Conservation (phyloP, 352 stramenopile genomes). For the Phytophthora crassamura region DNA sequence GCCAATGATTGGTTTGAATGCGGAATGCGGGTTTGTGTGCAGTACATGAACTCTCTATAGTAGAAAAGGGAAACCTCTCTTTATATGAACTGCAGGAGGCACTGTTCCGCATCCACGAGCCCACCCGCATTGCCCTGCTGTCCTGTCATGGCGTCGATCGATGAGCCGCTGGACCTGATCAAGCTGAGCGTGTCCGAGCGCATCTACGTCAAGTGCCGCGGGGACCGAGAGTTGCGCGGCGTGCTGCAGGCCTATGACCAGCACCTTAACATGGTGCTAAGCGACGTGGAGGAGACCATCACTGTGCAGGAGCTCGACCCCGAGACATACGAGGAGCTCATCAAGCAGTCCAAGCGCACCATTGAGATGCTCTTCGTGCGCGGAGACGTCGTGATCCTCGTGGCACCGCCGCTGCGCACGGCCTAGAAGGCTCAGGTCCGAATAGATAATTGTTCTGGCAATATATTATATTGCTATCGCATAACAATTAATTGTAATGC, state of each 20-base stretch:
- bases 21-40: too few relatives aligned
- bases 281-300: conserved; percentile 99
- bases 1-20: too few relatives aligned
- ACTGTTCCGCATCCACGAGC: too few relatives aligned
- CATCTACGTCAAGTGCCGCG: conserved; percentile 99
- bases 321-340: conserved; percentile 98
- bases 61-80: too few relatives aligned
- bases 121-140: too few relatives aligned
- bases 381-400: conserved; percentile 98
- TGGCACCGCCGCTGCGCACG: conserved; percentile 96
- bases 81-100: too few relatives aligned
- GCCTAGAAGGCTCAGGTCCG: too few relatives aligned
- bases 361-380: conserved; percentile 99
- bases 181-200: conserved; percentile 98
- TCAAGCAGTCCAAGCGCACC: conserved; percentile 93
- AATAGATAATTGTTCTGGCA: too few relatives aligned
- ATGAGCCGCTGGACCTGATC: conserved; percentile 98
- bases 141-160: conserved; percentile 81
- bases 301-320: conserved; percentile 97
- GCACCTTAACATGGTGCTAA: conserved; percentile 99
- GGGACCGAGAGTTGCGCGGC: conserved; percentile 96
- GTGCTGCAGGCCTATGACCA: conserved; percentile 99
- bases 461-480: too few relatives aligned
- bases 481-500: too few relatives aligned
- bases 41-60: too few relatives aligned